Percentiles rank a stretch among this genome's conserved stretches.
Conservation (phyloP, 1,284 basidiomycete species). For the Moesziomyces sp. region DNA sequence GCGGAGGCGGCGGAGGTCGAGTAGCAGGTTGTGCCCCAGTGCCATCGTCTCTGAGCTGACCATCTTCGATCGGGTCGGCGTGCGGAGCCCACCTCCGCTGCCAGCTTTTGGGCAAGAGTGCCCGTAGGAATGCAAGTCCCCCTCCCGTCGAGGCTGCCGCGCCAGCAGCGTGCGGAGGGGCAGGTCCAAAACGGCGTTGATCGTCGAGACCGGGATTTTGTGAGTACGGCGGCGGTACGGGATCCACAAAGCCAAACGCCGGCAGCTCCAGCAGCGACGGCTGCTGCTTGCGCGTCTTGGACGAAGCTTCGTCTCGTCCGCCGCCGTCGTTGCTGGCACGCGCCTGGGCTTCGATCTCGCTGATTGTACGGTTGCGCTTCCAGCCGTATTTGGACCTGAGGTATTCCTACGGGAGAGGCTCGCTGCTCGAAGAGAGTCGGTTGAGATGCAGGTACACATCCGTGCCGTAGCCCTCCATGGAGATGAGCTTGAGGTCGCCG, state of each 20-base stretch:
- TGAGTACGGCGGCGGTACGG: constrained; percentile 10
- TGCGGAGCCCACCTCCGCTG: constrained; percentile 21
- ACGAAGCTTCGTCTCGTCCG: constrained; percentile 2
- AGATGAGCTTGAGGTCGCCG: constrained; percentile 92
- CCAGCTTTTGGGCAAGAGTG: constrained; percentile 39
- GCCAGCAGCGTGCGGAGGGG: constrained; percentile 7
- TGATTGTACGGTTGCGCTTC: constrained; percentile 47
- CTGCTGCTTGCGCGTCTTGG: constrained; percentile 7
- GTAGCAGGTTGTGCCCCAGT: not conserved
- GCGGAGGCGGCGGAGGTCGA: not conserved
- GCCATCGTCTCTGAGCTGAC: not conserved
- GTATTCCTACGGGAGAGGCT: constrained; percentile 69
- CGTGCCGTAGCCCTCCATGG: constrained; percentile 83
- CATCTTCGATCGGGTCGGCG: too few relatives aligned
- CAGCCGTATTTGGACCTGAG: constrained; percentile 54
- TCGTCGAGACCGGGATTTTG: constrained; percentile 7
- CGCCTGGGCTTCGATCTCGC: constrained; percentile 44
- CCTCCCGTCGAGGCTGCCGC: constrained; percentile 8
- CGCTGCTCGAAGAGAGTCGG: constrained; percentile 72
- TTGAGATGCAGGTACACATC: constrained; percentile 88
- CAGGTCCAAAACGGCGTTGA: constrained; percentile 47
- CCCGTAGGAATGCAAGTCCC: constrained; percentile 18
- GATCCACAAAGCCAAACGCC: constrained; percentile 6
- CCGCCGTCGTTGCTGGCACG: constrained; percentile 7
- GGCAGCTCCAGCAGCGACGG: constrained; percentile 34